These are phyloP conservation scores for Phialophora expanda DNA, from an alignment of 2,329 filamentous ascomycete genomes.

Conservation along the genomic window DNA sequence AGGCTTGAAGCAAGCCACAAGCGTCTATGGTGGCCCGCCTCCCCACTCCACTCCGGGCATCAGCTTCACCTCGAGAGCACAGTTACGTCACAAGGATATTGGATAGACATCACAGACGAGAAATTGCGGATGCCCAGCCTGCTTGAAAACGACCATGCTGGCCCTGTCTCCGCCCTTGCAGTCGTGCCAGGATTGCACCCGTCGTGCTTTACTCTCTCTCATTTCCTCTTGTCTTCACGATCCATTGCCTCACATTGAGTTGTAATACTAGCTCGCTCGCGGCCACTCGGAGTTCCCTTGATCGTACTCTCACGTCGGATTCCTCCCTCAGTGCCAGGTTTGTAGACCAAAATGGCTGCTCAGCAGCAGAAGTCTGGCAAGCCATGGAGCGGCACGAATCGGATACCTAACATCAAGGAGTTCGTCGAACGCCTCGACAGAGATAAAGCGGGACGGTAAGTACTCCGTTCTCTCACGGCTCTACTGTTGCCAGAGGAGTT, in stretches of 20 bases:
- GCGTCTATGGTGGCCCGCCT: background rate
- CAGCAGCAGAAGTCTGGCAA: conserved; percentile 60
- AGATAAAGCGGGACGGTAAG: conserved; percentile 70
- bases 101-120: conserved; percentile 11
- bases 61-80: background rate
- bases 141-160: background rate
- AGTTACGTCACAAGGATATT: conserved; percentile 16
- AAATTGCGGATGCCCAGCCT: conserved; percentile 9
- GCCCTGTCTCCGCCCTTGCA: background rate
- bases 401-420: conserved; percentile 83
- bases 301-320: conserved; percentile 1
- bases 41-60: background rate
- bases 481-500: background rate
- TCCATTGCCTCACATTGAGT: background rate
- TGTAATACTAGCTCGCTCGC: background rate
- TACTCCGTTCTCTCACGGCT: background rate
- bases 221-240: background rate
- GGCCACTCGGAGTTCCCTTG: background rate
- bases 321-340: too few species aligned
- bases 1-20: conserved; percentile 18
- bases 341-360: conserved; percentile 18
- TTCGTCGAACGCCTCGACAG: conserved; percentile 79
- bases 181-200: background rate
- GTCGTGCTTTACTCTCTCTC: background rate
- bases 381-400: conserved; percentile 82